Conservation (phyloP, 2,329 filamentous ascomycete genomes). For the Paracoccidioides lutzii region DNA sequence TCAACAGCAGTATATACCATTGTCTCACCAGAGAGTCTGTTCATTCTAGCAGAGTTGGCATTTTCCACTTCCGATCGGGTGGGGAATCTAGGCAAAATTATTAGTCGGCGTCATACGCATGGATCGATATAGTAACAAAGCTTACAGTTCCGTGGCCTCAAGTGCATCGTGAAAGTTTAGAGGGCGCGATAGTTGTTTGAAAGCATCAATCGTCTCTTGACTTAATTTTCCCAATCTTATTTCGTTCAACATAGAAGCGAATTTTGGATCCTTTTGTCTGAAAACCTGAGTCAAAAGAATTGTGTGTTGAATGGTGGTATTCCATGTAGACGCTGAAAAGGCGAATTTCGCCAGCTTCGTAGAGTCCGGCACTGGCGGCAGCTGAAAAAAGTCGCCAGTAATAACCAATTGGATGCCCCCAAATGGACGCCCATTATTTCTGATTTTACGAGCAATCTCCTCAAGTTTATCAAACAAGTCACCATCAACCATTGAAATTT, state of each 20-base stretch:
- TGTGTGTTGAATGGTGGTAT: conserved; percentile 83
- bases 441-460: conserved; percentile 67
- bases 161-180: conserved; percentile 61
- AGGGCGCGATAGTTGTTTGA: conserved; percentile 58
- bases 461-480: conserved; percentile 95
- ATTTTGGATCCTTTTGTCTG: conserved; percentile 80
- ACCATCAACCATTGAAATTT: conserved; percentile 97
- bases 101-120: conserved; percentile 1
- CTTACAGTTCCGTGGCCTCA: conserved; percentile 70
- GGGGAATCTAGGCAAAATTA: conserved; percentile 49
- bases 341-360: conserved; percentile 70
- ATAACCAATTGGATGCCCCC: conserved; percentile 93
- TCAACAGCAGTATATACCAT: conserved; percentile 64
- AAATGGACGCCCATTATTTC: conserved; percentile 85
- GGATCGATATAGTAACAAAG: conserved; percentile 2
- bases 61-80: conserved; percentile 79
- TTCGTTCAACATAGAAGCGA: conserved; percentile 92
- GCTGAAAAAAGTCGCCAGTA: conserved; percentile 94
- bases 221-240: conserved; percentile 82
- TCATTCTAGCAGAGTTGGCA: conserved; percentile 66
- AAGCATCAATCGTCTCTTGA: conserved; percentile 60
- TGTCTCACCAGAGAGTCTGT: conserved; percentile 53
- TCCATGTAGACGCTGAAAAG: conserved; percentile 87
- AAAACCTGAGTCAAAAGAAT: conserved; percentile 94
- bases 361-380: conserved; percentile 80